Evolutionary conservation across 179 eudicot species (phyloP).

Genomic region (Vitellaria paradoxa): DNA sequence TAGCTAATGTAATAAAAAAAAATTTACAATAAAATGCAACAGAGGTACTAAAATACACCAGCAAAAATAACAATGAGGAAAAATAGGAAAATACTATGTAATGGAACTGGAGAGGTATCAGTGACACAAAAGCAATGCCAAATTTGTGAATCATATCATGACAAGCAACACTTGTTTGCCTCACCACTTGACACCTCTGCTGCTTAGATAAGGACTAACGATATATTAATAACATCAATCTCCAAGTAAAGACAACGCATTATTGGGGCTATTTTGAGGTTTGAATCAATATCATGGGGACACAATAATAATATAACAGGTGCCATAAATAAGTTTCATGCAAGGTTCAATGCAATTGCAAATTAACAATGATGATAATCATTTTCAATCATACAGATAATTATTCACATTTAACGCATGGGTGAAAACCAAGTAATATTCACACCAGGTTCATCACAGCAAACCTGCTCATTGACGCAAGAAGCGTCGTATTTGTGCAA

Average conservation of each 20-base stretch:
- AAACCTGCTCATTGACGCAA: conserved; percentile 18
- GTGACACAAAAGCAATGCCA: neutral
- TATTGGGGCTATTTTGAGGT: neutral
- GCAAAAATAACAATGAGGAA: neutral
- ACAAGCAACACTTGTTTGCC: neutral
- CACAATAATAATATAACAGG: neutral
- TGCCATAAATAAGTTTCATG: neutral
- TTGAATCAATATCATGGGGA: neutral
- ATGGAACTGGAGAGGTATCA: neutral
- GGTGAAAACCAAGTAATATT: conserved; percentile 19
- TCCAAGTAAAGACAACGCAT: neutral
- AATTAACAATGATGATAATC: neutral
- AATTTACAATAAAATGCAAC: no score
- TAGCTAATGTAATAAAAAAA: neutral
- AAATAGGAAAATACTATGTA: neutral
- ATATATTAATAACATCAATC: neutral
- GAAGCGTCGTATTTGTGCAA: conserved; percentile 15
- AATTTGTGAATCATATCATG: neutral
- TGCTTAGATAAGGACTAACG: neutral
- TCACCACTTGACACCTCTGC: neutral
- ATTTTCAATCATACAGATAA: no score
- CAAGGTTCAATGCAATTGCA: neutral
- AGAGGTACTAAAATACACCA: neutral
- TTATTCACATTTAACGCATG: neutral
- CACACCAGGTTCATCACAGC: conserved; percentile 30